Conservation (phyloP, 2,329 filamentous ascomycete species). For the Trichothecium roseum region DNA sequence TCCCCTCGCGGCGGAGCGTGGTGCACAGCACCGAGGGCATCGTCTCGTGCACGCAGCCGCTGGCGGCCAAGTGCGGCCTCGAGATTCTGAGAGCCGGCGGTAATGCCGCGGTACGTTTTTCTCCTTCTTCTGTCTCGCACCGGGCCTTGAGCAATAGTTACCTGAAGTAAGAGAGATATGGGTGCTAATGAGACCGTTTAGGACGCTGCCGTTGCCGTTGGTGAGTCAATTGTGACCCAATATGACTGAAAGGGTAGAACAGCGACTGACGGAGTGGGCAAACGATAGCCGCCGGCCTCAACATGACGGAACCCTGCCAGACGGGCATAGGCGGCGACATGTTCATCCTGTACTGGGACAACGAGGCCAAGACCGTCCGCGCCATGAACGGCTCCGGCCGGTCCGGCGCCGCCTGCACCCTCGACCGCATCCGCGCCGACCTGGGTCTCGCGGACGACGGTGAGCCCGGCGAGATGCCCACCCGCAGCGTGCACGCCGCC, state of each 20-base stretch:
- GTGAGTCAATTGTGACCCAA: no score
- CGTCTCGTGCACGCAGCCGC: slow-evolving; percentile 78
- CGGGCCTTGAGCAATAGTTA: background rate
- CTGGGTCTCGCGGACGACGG: slow-evolving; percentile 52
- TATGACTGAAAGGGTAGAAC: background rate
- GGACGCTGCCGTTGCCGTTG: slow-evolving; percentile 94
- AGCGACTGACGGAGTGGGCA: background rate
- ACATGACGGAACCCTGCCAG: slow-evolving; percentile 84
- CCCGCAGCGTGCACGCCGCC: slow-evolving; percentile 66
- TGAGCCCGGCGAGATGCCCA: slow-evolving; percentile 53
- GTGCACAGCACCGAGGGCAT: slow-evolving; percentile 91
- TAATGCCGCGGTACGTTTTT: slow-evolving; percentile 71
- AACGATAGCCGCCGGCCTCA: slow-evolving; percentile 67
- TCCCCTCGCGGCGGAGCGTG: slow-evolving; percentile 75
- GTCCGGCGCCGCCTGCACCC: slow-evolving; percentile 55
- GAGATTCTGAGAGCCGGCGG: slow-evolving; percentile 78
- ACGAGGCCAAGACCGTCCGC: slow-evolving; percentile 67
- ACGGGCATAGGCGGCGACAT: slow-evolving; percentile 96
- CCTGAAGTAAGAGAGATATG: background rate
- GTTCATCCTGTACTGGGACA: slow-evolving; percentile 90
- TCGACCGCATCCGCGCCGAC: slow-evolving; percentile 60
- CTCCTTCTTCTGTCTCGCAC: background rate
- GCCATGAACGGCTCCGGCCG: slow-evolving; percentile 93
- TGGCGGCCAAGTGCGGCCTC: slow-evolving; percentile 81
- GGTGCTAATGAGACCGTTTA: slow-evolving; percentile 21